Evolutionary conservation across 768 basidiomycete species (phyloP).

Genomic region (Strobilomyces echinocephalus): DNA sequence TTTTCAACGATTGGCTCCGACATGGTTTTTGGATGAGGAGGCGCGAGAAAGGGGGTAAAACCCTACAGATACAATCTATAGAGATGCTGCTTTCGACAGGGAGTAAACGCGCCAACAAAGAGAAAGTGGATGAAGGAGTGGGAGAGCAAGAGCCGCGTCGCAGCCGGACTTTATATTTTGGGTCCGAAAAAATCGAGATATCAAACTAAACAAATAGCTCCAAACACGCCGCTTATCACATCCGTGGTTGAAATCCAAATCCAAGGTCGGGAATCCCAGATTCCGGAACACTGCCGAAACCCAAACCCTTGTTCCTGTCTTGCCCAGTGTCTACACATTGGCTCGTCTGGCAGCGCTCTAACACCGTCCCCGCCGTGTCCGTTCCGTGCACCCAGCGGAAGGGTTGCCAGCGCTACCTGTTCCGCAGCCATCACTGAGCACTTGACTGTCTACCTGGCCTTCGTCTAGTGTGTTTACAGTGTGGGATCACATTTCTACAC

Average conservation of each 20-base stretch:
- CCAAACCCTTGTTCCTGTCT: slow-evolving; percentile 14
- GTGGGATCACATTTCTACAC: slow-evolving; percentile 3
- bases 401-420: background rate
- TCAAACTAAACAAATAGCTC: slow-evolving; percentile 22
- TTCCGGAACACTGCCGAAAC: slow-evolving; percentile 21
- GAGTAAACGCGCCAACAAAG: slow-evolving; percentile 5
- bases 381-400: background rate
- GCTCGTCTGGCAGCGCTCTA: slow-evolving; percentile 9
- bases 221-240: slow-evolving; percentile 27
- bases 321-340: too few relatives aligned
- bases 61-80: slow-evolving; percentile 31
- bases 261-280: slow-evolving; percentile 20
- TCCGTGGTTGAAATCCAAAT: slow-evolving; percentile 19
- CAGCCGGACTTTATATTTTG: slow-evolving; percentile 34
- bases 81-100: slow-evolving; percentile 11
- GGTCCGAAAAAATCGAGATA: slow-evolving; percentile 21
- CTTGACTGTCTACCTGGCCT: too few relatives aligned
- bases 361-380: slow-evolving; percentile 1
- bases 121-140: slow-evolving; percentile 26
- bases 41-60: slow-evolving; percentile 3
- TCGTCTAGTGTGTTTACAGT: slow-evolving; percentile 12
- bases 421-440: too few relatives aligned
- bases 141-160: slow-evolving; percentile 27
- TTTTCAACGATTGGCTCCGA: slow-evolving; percentile 50
- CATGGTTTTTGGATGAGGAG: slow-evolving; percentile 14